Evolutionary conservation across 2,329 filamentous ascomycete species (phyloP).

Genomic region (Paradendryphiella salina): DNA sequence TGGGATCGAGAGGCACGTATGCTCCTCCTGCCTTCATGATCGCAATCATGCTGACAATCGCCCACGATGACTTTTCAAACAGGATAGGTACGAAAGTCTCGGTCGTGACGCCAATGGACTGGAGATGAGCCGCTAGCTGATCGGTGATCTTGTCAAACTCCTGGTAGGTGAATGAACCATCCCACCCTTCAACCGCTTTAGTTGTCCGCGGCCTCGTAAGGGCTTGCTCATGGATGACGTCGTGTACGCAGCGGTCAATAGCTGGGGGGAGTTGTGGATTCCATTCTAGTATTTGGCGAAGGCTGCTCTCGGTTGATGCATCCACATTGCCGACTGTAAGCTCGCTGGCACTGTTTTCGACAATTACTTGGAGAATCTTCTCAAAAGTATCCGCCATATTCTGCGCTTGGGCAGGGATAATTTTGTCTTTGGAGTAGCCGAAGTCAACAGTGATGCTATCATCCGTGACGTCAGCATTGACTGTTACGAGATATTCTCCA

Average conservation of each 20-base stretch:
- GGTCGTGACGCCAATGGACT: slow-evolving; percentile 30
- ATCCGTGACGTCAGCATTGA: slow-evolving; percentile 42
- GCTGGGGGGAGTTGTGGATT: slow-evolving; percentile 32
- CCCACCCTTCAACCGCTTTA: slow-evolving; percentile 39
- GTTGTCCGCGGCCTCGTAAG: slow-evolving; percentile 32
- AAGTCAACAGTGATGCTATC: slow-evolving; percentile 37
- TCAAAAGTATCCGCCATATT: slow-evolving; percentile 40
- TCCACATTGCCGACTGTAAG: slow-evolving; percentile 33
- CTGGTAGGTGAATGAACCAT: slow-evolving; percentile 39
- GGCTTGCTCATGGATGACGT: slow-evolving; percentile 38
- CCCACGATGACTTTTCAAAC: slow-evolving; percentile 44
- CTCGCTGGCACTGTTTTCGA: slow-evolving; percentile 18
- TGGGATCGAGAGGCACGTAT: slow-evolving; percentile 46
- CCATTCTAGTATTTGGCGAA: slow-evolving; percentile 35
- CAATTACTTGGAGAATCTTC: slow-evolving; percentile 30
- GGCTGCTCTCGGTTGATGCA: slow-evolving; percentile 25
- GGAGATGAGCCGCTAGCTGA: slow-evolving; percentile 32
- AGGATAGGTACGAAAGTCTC: slow-evolving; percentile 43
- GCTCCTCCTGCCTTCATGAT: slow-evolving; percentile 47
- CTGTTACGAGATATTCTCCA: slow-evolving; percentile 42
- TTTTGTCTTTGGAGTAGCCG: slow-evolving; percentile 38
- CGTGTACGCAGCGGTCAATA: slow-evolving; percentile 36
- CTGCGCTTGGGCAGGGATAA: slow-evolving; percentile 31
- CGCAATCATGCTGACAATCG: slow-evolving; percentile 41
- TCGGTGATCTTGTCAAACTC: slow-evolving; percentile 40